Evolutionary conservation across 495 filamentous ascomycete genomes (phyloP).

Genomic region (Podospora conica): DNA sequence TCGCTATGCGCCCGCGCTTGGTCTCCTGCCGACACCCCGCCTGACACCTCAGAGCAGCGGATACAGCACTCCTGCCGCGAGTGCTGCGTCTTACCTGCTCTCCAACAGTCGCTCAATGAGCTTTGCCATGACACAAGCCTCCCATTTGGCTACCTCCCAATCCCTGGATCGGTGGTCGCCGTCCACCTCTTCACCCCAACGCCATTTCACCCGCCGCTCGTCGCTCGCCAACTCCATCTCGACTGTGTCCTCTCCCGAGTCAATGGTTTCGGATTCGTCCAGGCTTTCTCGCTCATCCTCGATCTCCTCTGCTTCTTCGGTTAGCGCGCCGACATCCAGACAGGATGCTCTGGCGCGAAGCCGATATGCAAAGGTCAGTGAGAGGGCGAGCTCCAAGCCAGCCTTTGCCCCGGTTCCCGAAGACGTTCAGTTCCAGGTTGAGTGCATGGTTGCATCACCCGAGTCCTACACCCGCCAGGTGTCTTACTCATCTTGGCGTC

Average conservation of each 20-base stretch:
- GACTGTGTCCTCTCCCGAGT: constrained; percentile 78
- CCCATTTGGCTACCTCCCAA: constrained; percentile 55
- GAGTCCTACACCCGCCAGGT: constrained; percentile 52
- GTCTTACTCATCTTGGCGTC: constrained; percentile 40
- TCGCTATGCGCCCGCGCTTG: constrained; percentile 47
- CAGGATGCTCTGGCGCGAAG: constrained; percentile 78
- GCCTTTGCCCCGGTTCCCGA: constrained; percentile 48
- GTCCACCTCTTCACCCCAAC: constrained; percentile 48
- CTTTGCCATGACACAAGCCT: constrained; percentile 71
- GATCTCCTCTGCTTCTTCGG: constrained; percentile 64
- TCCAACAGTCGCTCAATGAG: constrained; percentile 54
- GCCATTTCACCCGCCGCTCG: constrained; percentile 60
- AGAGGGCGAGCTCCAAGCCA: constrained; percentile 43
- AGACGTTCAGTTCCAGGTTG: constrained; percentile 49
- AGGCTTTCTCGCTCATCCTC: constrained; percentile 68
- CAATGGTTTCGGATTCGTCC: constrained; percentile 81
- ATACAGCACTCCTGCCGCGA: constrained; percentile 86
- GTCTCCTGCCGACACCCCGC: constrained; percentile 70
- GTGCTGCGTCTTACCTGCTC: constrained; percentile 54
- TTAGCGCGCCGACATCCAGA: constrained; percentile 59
- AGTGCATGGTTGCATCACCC: constrained; percentile 53
- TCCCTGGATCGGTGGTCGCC: constrained; percentile 53
- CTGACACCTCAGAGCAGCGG: constrained; percentile 70
- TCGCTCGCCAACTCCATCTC: constrained; percentile 73
- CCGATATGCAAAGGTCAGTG: constrained; percentile 62